These are phyloP conservation scores for Lipomyces yarrowii DNA, from an alignment of 1,139 yeast species.

Conservation along the genomic window DNA sequence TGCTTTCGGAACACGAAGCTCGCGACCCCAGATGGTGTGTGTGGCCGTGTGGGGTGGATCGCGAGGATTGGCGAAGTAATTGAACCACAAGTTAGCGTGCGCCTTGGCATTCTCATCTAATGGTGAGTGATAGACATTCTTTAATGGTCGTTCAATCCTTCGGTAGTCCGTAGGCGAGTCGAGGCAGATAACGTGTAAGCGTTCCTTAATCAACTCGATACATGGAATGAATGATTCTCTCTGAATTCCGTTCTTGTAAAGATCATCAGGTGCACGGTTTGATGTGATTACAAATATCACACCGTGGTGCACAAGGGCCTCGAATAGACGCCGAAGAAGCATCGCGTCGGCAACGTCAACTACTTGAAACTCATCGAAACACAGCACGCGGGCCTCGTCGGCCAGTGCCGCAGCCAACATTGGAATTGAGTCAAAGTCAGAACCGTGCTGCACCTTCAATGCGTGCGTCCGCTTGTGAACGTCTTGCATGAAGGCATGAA, in stretches of 20 bases:
- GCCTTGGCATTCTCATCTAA: conserved; percentile 57
- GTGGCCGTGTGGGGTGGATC: conserved; percentile 46
- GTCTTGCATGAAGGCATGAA: conserved; percentile 96
- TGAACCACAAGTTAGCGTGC: conserved; percentile 81
- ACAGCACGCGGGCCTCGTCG: conserved; percentile 69
- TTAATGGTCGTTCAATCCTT: conserved; percentile 78
- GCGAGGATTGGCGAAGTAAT: conserved; percentile 65
- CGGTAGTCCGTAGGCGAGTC: conserved; percentile 94
- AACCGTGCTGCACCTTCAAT: conserved; percentile 61
- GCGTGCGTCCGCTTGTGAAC: conserved; percentile 86
- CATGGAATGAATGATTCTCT: conserved; percentile 90
- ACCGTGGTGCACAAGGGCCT: conserved; percentile 68
- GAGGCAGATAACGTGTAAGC: conserved; percentile 74
- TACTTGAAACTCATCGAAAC: conserved; percentile 90
- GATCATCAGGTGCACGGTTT: conserved; percentile 90
- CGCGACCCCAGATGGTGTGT: conserved; percentile 84
- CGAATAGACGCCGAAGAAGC: conserved; percentile 77
- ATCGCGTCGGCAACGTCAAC: conserved; percentile 98
- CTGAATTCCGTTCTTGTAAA: conserved; percentile 91
- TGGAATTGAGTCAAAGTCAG: conserved; percentile 82
- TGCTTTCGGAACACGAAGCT: conserved; percentile 70
- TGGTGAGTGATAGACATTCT: conserved; percentile 80
- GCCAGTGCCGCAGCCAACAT: conserved; percentile 83
- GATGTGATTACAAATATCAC: conserved; percentile 90
- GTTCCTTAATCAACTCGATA: conserved; percentile 71